Percentiles rank a stretch among this genome's conserved stretches.
These are phyloP conservation scores for Lasiodiplodia gonubiensis DNA, from an alignment of 2,329 filamentous ascomycete species.

Conservation along the genomic window DNA sequence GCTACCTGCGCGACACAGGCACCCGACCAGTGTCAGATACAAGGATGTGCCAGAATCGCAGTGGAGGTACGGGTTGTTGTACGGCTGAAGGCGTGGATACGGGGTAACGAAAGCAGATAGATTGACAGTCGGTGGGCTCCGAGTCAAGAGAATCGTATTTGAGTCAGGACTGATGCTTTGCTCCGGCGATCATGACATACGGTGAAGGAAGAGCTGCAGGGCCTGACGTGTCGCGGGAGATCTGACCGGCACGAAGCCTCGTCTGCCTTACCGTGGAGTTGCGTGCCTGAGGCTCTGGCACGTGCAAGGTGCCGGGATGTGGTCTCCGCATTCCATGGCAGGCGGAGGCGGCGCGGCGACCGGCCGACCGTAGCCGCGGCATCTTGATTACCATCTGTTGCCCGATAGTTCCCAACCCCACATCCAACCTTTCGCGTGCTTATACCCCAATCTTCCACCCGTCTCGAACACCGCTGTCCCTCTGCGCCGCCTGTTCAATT, in stretches of 20 bases:
- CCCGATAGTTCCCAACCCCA: slow-evolving; percentile 15
- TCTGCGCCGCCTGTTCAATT: not conserved
- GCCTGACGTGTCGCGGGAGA: slow-evolving; percentile 13
- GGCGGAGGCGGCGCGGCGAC: slow-evolving; percentile 14
- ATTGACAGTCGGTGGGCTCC: slow-evolving; percentile 22
- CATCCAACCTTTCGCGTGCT: not conserved
- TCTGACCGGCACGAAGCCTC: slow-evolving; percentile 7
- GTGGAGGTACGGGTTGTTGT: slow-evolving; percentile 37
- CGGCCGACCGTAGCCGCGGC: slow-evolving; percentile 20
- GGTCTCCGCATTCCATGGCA: slow-evolving; percentile 14
- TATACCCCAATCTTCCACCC: not conserved
- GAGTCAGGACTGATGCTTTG: slow-evolving; percentile 9
- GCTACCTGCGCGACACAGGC: slow-evolving; percentile 44
- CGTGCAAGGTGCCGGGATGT: slow-evolving; percentile 6
- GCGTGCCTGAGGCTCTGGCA: slow-evolving; percentile 5
- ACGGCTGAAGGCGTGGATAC: slow-evolving; percentile 28
- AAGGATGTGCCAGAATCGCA: slow-evolving; percentile 43
- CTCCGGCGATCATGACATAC: slow-evolving; percentile 22
- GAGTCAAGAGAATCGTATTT: slow-evolving; percentile 14
- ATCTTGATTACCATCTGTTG: slow-evolving; percentile 21
- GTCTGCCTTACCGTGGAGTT: not conserved
- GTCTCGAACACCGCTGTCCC: not conserved
- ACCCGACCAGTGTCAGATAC: slow-evolving; percentile 47
- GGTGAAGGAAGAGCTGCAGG: not conserved
- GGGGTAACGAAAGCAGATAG: not conserved